A percentile compares a stretch with the other conserved stretches of the same genome.
These are phyloP conservation scores for Tricharina praecox DNA, from an alignment of 495 filamentous ascomycete genomes.

Conservation along the genomic window DNA sequence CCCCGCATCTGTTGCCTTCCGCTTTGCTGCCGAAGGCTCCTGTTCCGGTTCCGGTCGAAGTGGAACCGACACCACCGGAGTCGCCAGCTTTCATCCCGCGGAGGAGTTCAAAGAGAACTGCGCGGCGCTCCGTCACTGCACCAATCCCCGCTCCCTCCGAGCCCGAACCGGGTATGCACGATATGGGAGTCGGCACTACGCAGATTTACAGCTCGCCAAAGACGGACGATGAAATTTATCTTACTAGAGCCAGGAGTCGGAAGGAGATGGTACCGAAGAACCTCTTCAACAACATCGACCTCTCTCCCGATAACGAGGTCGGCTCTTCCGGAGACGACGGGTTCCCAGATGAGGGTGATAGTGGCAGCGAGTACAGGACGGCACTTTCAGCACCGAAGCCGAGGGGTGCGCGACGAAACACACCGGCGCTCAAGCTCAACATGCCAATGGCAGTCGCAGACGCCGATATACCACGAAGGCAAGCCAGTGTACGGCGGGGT, in stretches of 20 bases:
- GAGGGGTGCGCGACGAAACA: conserved; percentile 13
- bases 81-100: too few relatives aligned
- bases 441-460: conserved; percentile 13
- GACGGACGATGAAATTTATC: conserved; percentile 6
- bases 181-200: conserved; percentile 41
- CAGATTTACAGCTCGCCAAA: conserved; percentile 17
- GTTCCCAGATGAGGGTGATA: conserved; percentile 38
- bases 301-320: conserved; percentile 13
- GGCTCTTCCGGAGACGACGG: conserved; percentile 25
- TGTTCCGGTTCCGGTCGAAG: conserved; percentile 11
- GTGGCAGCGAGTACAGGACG: conserved; percentile 46
- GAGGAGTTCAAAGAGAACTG: conserved; percentile 23
- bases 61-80: conserved; percentile 24
- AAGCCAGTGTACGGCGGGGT: conserved; percentile 41
- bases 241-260: conserved; percentile 8
- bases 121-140: conserved; percentile 16
- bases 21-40: conserved; percentile 32
- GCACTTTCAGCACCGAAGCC: conserved; percentile 43
- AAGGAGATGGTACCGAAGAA: conserved; percentile 23
- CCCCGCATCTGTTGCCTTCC: conserved; percentile 61
- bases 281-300: conserved; percentile 21
- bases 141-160: conserved; percentile 15
- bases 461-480: conserved; percentile 21
- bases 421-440: conserved; percentile 14
- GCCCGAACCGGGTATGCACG: conserved; percentile 20